These are phyloP conservation scores for Ganoderma meredithae DNA, from an alignment of 1,284 basidiomycete species.

Conservation along the genomic window DNA sequence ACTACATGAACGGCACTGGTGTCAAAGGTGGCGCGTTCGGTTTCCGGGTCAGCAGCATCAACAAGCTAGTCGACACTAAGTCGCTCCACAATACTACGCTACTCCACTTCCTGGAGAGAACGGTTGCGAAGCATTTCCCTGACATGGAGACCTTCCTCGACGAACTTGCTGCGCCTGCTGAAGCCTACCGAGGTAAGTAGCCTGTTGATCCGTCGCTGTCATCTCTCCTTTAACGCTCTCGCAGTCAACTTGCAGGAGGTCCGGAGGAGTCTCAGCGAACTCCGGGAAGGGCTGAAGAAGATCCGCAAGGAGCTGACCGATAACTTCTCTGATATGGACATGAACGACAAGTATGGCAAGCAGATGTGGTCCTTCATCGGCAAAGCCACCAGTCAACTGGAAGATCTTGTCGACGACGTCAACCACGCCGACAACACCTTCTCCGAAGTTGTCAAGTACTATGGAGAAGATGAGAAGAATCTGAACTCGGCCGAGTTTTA, in stretches of 20 bases:
- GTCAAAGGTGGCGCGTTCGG: constrained; percentile 98
- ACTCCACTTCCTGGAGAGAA: constrained; percentile 94
- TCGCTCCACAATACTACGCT: constrained; percentile 93
- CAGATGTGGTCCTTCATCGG: constrained; percentile 92
- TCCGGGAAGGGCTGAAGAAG: constrained; percentile 81
- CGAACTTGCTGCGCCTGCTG: constrained; percentile 89
- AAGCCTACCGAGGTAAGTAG: constrained; percentile 83
- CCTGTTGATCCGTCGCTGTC: constrained; percentile 6
- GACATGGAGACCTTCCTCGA: constrained; percentile 90
- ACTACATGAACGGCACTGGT: constrained; percentile 98
- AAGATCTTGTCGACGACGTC: constrained; percentile 86
- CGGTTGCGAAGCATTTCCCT: constrained; percentile 88
- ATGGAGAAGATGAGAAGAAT: constrained; percentile 90
- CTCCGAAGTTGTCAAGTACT: constrained; percentile 85
- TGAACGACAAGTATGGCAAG: constrained; percentile 80
- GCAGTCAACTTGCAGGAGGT: constrained; percentile 82
- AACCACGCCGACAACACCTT: constrained; percentile 84
- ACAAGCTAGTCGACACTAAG: constrained; percentile 99
- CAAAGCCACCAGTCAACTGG: constrained; percentile 76
- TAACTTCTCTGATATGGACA: constrained; percentile 77
- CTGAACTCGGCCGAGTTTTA: constrained; percentile 90
- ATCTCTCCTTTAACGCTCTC: constrained; percentile 19
- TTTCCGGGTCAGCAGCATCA: constrained; percentile 97
- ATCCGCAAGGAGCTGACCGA: constrained; percentile 83
- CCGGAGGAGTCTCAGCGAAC: constrained; percentile 72